phyloP scores from a whole-genome alignment of 306 rosid genomes.

The Vicia faba region DNA sequence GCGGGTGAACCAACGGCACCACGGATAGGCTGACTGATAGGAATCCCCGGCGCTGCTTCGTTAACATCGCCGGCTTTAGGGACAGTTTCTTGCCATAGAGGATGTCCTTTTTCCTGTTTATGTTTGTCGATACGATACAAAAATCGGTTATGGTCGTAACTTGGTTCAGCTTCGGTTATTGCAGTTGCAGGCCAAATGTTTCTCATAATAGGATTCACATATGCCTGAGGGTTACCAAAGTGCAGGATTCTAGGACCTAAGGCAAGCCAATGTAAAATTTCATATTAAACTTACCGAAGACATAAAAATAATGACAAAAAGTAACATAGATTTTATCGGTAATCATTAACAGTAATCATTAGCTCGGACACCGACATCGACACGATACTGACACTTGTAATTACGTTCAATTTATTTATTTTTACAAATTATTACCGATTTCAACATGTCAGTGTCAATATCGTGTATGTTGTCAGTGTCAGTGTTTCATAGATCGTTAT shows the following conservation, averaged over 20 bases:
- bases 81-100: slow-evolving; percentile 49
- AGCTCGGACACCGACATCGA: not conserved
- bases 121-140: slow-evolving; percentile 42
- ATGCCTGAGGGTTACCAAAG: slow-evolving; percentile 63
- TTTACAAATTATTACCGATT: too few species aligned
- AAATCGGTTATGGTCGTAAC: slow-evolving; percentile 42
- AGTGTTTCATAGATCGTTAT: not conserved
- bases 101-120: slow-evolving; percentile 49
- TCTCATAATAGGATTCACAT: slow-evolving; percentile 49
- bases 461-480: not conserved
- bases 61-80: slow-evolving; percentile 30
- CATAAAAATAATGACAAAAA: slow-evolving; percentile 8
- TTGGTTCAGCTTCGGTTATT: slow-evolving; percentile 52
- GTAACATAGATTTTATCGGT: not conserved
- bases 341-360: slow-evolving; percentile 17
- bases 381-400: too few species aligned
- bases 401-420: too few species aligned
- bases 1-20: slow-evolving; percentile 38
- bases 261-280: slow-evolving; percentile 23
- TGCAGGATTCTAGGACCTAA: slow-evolving; percentile 86
- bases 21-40: slow-evolving; percentile 31
- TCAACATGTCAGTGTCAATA: too few species aligned
- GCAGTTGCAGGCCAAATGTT: slow-evolving; percentile 56
- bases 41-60: slow-evolving; percentile 43
- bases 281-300: slow-evolving; percentile 25